Evolutionary conservation across 257 asterid species (phyloP), one percentile per base, ranked within the genome.

Genomic region (Lithospermum erythrorhizon): DNA sequence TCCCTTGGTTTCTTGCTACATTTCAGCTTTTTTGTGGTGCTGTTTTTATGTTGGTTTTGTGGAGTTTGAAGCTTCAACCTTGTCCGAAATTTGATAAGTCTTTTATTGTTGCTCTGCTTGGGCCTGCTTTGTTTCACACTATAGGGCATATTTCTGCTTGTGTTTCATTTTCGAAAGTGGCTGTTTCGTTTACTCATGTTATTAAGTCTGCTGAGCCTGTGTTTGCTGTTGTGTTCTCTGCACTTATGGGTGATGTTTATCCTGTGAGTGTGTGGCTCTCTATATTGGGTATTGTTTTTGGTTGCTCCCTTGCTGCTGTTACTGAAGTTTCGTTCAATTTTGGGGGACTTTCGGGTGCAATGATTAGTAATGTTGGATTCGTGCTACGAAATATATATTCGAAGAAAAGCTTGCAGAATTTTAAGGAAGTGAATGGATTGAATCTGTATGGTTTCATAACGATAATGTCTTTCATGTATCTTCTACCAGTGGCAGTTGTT

Each of bases 161-260:
- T 65, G 98, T 90, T 69, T 90, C 98, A 3, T 90, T 90, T 75
- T 90, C 98, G 8, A 90, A 90, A 70, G 98, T 90, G 14, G 96
- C 98, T 59, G 96, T 90, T 65, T 90, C 98, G 3, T 90, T 90
- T 76, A 90, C 98, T 3, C 98, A 90, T 78, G 98, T 90, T 9
- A 90, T 90, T 17, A 90, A 90, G 63, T 90, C 98, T 58, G 98
- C 94, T 2, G 98, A 90, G 78, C 98, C 98, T 61, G 98, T 82
- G 17, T 87, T 90, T 60, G 77, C 98, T 19, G 98, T 90, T 14
- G 65, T 90, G 19, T 90, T 90, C 53, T 90, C 95, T 0, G 74
- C 98, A 1, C 76, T 90, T 30, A 82, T 90, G 18, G 98, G 97
- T 3, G 94, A 85, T 64, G 64, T 87, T 2, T 90, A 90, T 68